Evolutionary conservation across 495 filamentous ascomycete genomes (phyloP).

Genomic region (Aspergillus incahuasiensis): DNA sequence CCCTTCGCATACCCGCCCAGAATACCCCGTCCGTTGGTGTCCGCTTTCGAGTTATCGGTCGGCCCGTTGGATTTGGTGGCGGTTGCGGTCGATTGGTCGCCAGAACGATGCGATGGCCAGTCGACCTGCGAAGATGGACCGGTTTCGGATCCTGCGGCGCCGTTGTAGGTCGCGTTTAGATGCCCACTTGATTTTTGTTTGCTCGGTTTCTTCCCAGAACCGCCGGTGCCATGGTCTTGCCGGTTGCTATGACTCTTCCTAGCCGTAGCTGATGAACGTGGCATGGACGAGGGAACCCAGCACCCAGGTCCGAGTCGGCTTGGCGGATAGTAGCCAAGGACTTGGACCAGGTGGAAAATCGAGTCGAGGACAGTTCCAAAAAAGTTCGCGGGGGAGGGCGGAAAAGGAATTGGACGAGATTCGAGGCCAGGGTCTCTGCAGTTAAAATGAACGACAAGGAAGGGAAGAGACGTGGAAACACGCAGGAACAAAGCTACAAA

Average conservation of each 20-base stretch:
- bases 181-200: constrained; percentile 62
- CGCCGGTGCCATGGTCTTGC: constrained; percentile 83
- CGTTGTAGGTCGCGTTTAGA: constrained; percentile 52
- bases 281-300: constrained; percentile 56
- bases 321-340: constrained; percentile 50
- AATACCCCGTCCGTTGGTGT: constrained; percentile 34
- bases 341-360: constrained; percentile 43
- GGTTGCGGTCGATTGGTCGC: constrained; percentile 39
- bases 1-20: constrained; percentile 39
- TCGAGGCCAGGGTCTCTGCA: constrained; percentile 8
- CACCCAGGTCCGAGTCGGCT: constrained; percentile 51
- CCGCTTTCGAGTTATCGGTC: constrained; percentile 30
- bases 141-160: constrained; percentile 40
- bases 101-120: constrained; percentile 37
- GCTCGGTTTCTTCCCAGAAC: constrained; percentile 74
- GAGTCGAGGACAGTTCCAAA: constrained; percentile 21
- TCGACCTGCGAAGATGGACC: constrained; percentile 43
- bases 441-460: constrained; percentile 16
- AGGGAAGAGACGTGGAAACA: constrained; percentile 10
- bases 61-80: constrained; percentile 28
- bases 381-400: constrained; percentile 6
- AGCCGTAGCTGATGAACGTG: constrained; percentile 67
- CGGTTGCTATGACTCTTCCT: constrained; percentile 62
- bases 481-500: constrained; percentile 10
- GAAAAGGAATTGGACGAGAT: constrained; percentile 13